Evolutionary conservation across 2,329 filamentous ascomycete species (phyloP).

Genomic region (Ceratocystis papillata): DNA sequence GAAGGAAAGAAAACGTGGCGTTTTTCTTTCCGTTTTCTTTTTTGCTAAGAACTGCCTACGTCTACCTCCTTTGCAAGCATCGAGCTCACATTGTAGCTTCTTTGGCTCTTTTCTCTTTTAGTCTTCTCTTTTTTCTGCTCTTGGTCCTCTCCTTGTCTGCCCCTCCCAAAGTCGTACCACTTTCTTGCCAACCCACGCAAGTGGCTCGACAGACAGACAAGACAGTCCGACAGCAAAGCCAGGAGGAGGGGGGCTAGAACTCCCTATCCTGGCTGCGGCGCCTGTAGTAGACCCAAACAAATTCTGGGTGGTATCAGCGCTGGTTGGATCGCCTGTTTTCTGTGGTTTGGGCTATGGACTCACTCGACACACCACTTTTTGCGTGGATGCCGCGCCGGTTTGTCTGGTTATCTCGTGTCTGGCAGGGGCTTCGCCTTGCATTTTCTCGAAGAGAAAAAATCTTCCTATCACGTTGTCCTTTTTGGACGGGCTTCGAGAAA

Average conservation of each 20-base stretch:
- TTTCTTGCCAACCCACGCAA: background rate
- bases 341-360: background rate
- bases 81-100: no score
- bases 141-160: background rate
- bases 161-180: constrained; percentile 6
- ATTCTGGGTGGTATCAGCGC: background rate
- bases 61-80: no score
- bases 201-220: background rate
- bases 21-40: no score
- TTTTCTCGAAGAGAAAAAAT: no score
- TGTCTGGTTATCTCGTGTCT: no score
- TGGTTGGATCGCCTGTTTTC: constrained; percentile 10
- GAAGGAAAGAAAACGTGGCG: no score
- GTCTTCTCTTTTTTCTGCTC: background rate
- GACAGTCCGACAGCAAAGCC: background rate
- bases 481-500: no score
- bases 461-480: no score
- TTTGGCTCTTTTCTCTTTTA: background rate
- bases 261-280: constrained; percentile 4
- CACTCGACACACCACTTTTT: no score
- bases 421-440: no score
- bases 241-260: background rate
- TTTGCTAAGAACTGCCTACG: no score
- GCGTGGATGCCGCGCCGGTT: no score
- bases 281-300: background rate